Conservation (phyloP, 2,329 filamentous ascomycete species). For the Lachnum nothofagi region DNA sequence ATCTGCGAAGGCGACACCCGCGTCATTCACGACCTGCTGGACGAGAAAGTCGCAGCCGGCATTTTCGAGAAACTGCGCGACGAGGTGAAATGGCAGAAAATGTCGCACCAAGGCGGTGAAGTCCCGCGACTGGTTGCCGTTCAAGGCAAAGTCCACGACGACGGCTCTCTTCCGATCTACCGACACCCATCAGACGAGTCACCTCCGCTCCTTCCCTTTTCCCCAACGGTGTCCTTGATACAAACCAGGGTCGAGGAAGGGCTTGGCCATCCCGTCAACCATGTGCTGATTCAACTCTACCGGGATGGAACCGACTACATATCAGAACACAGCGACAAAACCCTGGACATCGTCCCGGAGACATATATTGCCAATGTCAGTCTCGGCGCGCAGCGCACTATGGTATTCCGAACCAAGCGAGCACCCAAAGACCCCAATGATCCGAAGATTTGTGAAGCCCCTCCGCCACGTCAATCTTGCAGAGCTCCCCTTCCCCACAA, state of each 20-base stretch:
- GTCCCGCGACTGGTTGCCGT: constrained; percentile 89
- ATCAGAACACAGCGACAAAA: constrained; percentile 95
- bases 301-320: constrained; percentile 87
- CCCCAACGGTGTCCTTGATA: constrained; percentile 64
- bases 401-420: constrained; percentile 83
- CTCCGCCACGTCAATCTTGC: constrained; percentile 34
- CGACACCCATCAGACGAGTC: constrained; percentile 89
- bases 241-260: constrained; percentile 63
- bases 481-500: constrained; percentile 78
- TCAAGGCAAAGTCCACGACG: constrained; percentile 64
- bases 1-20: constrained; percentile 79
- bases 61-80: constrained; percentile 66
- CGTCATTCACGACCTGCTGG: constrained; percentile 66
- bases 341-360: constrained; percentile 75
- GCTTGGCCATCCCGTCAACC: constrained; percentile 78
- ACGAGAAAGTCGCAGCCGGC: constrained; percentile 47
- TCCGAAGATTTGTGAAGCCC: constrained; percentile 18
- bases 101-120: constrained; percentile 87
- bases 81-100: constrained; percentile 83
- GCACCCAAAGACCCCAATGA: constrained; percentile 37
- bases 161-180: constrained; percentile 83
- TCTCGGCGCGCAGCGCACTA: constrained; percentile 83
- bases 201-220: constrained; percentile 71
- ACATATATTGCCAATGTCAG: constrained; percentile 90
- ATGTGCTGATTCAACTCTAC: constrained; percentile 89